Evolutionary conservation across 108 stramenopile species (phyloP).

Genomic region (Aurantiochytrium sp.): DNA sequence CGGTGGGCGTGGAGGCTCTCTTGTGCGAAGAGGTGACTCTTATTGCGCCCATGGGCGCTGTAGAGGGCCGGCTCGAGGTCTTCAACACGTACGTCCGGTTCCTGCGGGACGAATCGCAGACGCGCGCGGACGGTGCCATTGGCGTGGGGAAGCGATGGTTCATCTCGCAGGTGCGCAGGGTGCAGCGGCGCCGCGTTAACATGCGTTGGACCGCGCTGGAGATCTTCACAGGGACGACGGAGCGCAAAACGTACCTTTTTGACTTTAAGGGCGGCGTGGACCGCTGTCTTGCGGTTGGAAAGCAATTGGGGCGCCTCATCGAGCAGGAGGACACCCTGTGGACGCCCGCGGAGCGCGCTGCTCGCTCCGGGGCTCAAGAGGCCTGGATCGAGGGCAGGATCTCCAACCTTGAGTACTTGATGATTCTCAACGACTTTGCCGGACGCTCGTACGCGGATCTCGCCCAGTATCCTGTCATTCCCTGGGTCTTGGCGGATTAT

Average conservation of each 20-base stretch:
- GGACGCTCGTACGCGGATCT: constrained; percentile 48
- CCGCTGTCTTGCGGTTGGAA: background rate
- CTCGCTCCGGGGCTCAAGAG: constrained; percentile 43
- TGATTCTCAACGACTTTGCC: constrained; percentile 41
- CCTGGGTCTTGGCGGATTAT: constrained; percentile 40
- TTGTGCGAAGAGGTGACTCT: background rate
- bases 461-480: constrained; percentile 54
- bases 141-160: background rate
- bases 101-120: background rate
- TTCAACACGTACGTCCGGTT: background rate
- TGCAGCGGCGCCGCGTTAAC: background rate
- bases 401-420: constrained; percentile 47
- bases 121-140: background rate
- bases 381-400: constrained; percentile 44
- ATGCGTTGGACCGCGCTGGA: background rate
- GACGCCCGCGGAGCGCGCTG: background rate
- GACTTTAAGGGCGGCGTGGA: background rate
- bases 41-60: background rate
- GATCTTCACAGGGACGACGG: background rate
- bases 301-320: background rate
- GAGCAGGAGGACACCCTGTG: background rate
- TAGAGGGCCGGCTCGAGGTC: background rate
- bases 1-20: background rate
- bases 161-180: background rate
- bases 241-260: constrained; percentile 13